Percentiles rank a stretch among this genome's conserved stretches.
Evolutionary conservation across 2,329 filamentous ascomycete genomes (phyloP).

Genomic region (Verticillium klebahnii): DNA sequence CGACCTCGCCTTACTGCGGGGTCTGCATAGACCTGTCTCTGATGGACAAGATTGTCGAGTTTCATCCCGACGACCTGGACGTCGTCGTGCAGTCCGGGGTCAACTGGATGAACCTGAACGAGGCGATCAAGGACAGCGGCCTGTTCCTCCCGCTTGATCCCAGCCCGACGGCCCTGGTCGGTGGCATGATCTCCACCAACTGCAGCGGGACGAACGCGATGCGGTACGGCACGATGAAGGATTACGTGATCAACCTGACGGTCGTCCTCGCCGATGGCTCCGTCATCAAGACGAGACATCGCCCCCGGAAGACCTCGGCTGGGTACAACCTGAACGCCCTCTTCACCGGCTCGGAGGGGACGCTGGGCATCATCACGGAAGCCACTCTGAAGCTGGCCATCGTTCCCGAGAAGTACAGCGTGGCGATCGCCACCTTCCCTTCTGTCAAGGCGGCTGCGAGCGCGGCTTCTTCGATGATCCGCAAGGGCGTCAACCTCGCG

Average conservation of each 20-base stretch:
- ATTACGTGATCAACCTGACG: slow-evolving; percentile 68
- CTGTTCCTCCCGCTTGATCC: slow-evolving; percentile 70
- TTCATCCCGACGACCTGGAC: slow-evolving; percentile 67
- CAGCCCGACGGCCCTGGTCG: slow-evolving; percentile 54
- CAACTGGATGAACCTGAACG: slow-evolving; percentile 64
- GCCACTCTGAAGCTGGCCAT: slow-evolving; percentile 63
- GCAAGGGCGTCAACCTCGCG: slow-evolving; percentile 60
- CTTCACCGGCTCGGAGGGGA: slow-evolving; percentile 68
- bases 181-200: slow-evolving; percentile 62
- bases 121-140: slow-evolving; percentile 54
- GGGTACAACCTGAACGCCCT: slow-evolving; percentile 68
- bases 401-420: slow-evolving; percentile 57
- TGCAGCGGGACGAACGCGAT: slow-evolving; percentile 59
- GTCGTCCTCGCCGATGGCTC: slow-evolving; percentile 66
- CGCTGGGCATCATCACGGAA: slow-evolving; percentile 66
- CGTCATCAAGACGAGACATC: slow-evolving; percentile 59
- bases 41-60: slow-evolving; percentile 62
- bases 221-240: slow-evolving; percentile 71
- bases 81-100: slow-evolving; percentile 66
- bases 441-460: slow-evolving; percentile 57
- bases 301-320: slow-evolving; percentile 65
- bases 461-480: slow-evolving; percentile 60
- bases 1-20: slow-evolving; percentile 61
- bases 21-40: slow-evolving; percentile 64
- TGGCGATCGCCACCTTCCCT: slow-evolving; percentile 59